Evolutionary conservation across 805 yeast species (phyloP).

Genomic region (Lipomyces yamanashiensis): DNA sequence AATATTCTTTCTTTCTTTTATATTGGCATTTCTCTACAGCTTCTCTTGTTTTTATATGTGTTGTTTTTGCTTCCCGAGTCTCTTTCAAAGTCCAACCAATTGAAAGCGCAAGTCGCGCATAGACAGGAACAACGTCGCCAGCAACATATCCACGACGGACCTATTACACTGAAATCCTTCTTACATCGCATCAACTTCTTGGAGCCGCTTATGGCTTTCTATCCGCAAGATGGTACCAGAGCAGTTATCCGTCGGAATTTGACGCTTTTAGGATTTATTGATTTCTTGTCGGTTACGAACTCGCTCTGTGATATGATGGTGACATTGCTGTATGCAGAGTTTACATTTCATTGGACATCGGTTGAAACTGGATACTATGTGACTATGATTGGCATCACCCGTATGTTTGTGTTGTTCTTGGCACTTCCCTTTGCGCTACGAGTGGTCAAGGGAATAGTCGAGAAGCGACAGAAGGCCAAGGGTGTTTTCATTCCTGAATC

Average conservation of each 20-base stretch:
- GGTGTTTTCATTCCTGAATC: constrained; percentile 4
- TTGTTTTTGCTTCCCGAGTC: constrained; percentile 30
- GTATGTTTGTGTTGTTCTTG: constrained; percentile 38
- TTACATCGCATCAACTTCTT: constrained; percentile 20
- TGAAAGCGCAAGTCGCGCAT: constrained; percentile 17
- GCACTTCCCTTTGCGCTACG: constrained; percentile 36
- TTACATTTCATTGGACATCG: constrained; percentile 42
- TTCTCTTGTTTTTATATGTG: constrained; percentile 8
- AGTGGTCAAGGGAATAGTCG: constrained; percentile 15
- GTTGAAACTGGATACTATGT: constrained; percentile 44
- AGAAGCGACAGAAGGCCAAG: not conserved
- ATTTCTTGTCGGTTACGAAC: constrained; percentile 20
- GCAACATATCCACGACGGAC: not conserved
- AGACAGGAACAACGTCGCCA: constrained; percentile 8
- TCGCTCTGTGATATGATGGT: constrained; percentile 22
- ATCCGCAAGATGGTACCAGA: constrained; percentile 29
- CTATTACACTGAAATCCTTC: constrained; percentile 3
- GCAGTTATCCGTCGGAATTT: constrained; percentile 25
- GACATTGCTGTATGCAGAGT: constrained; percentile 37
- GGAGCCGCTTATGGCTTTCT: constrained; percentile 21
- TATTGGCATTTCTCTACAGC: constrained; percentile 23
- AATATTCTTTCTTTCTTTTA: constrained; percentile 23
- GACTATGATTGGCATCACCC: constrained; percentile 39
- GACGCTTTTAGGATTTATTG: constrained; percentile 21
- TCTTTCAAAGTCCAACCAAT: constrained; percentile 4